Evolutionary conservation across 495 filamentous ascomycete species (phyloP).

Genomic region (Astrothelium subdiscretum): DNA sequence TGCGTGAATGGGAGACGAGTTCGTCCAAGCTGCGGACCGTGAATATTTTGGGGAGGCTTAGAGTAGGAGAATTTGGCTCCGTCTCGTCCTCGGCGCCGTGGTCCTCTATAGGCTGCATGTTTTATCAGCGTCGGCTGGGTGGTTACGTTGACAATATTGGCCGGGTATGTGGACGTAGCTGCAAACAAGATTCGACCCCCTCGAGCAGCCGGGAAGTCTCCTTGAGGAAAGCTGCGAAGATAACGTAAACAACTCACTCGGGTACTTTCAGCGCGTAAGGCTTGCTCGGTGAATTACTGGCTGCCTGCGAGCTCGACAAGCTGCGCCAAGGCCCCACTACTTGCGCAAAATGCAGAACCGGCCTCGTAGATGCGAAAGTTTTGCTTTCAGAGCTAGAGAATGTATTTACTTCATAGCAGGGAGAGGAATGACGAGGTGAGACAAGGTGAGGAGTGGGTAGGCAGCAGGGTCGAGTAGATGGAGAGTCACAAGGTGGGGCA

Average conservation of each 20-base stretch:
- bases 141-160: not conserved
- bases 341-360: not conserved
- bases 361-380: not conserved
- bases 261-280: not conserved
- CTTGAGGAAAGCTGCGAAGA: not conserved
- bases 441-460: not conserved
- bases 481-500: not conserved
- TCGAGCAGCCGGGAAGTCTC: not conserved
- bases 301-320: not conserved
- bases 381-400: not conserved
- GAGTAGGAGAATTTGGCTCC: not conserved
- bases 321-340: not conserved
- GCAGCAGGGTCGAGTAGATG: not conserved
- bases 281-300: not conserved
- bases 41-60: not conserved
- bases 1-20: constrained; percentile 12
- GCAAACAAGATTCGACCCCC: not conserved
- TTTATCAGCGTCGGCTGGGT: not conserved
- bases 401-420: not conserved
- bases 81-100: not conserved
- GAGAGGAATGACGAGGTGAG: not conserved
- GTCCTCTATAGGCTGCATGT: not conserved
- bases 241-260: not conserved
- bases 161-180: not conserved
- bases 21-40: constrained; percentile 1